Base-by-base conservation (phyloP, 2,329 filamentous ascomycete species). In the Orbilia ellipsospora region DNA sequence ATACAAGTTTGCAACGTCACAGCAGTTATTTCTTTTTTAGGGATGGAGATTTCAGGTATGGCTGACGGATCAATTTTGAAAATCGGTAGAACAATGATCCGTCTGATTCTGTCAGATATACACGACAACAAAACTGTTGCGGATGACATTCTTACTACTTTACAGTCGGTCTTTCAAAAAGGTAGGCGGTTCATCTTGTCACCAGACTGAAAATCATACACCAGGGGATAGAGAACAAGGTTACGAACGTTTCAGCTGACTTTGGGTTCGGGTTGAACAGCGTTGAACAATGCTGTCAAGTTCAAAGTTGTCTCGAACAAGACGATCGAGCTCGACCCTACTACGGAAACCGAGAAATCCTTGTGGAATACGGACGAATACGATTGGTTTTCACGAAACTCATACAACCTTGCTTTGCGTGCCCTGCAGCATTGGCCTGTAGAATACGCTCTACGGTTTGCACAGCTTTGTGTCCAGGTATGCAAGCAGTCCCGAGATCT, bases 351-450 rank as follows among this genome's bases (percentile, higher is more conserved):
- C n/a, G 36, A 10, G 57, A 78, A 62, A 55, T 76, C 54, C 15
- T 85, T 0, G 93, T 93, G 80, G 87, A 86, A 0, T 70, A 85
- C 0, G 40, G 81, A 85, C 2, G 93, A 97, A 79, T 84, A 96
- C 2, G 87, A 94, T 78, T 96, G 93, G 93, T 94, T 96, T 80
- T 90, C 90, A 44, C 90, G 90, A 77, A 94, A 92, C 77, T 87
- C 90, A 0, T 96, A 96, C 83, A 96, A 95, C 78, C 81, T 93
- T 5, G 90, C 89, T 0, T 82, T 94, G 3, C 60, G 77, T 28
- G 74, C 79, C 16, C 63, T 80, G 65, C 88, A 89, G 74, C 85
- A 90, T 70, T 86, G 85, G 78, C 84, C 85, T 1, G 83, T 86
- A 2, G 77, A 70, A 0, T 90, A 90, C 85, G 81, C 86, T 23